Conservation (phyloP, 805 yeast species). For the Starmera quercuum region DNA sequence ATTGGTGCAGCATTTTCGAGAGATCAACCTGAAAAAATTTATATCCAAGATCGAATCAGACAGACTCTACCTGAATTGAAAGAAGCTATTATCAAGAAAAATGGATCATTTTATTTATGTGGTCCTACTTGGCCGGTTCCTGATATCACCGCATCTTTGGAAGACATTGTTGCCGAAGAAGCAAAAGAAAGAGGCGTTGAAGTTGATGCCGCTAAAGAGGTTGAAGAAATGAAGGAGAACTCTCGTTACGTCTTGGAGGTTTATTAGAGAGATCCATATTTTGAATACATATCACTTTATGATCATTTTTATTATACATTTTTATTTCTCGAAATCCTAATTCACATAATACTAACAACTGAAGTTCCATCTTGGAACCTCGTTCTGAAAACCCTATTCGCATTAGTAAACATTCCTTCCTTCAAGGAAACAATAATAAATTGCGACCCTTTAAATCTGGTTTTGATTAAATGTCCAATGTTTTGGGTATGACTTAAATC, state of each 20-base stretch:
- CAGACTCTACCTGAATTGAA: constrained; percentile 66
- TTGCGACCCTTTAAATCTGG: constrained; percentile 91
- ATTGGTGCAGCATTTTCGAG: constrained; percentile 98
- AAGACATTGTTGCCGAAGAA: constrained; percentile 68
- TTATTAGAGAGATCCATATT: constrained; percentile 37
- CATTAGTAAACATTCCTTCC: constrained; percentile 98
- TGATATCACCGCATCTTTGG: constrained; percentile 83
- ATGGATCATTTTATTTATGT: constrained; percentile 91
- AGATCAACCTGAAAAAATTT: constrained; percentile 91
- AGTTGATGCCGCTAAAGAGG: constrained; percentile 68
- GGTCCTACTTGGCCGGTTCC: constrained; percentile 99
- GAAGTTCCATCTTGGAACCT: constrained; percentile 96
- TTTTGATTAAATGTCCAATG: constrained; percentile 92
- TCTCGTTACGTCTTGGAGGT: constrained; percentile 93
- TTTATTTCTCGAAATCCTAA: not conserved
- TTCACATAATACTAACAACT: constrained; percentile 66
- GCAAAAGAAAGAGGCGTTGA: constrained; percentile 60
- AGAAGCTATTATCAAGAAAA: constrained; percentile 66
- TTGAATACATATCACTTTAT: not conserved
- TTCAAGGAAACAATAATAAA: constrained; percentile 94
- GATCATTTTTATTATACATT: not conserved
- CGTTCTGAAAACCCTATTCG: constrained; percentile 88
- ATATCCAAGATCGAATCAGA: constrained; percentile 89
- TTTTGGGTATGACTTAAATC: constrained; percentile 97
- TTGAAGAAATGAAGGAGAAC: constrained; percentile 88